Conservation (phyloP, 805 yeast genomes). For the Zygosaccharomyces kombuchaensis region DNA sequence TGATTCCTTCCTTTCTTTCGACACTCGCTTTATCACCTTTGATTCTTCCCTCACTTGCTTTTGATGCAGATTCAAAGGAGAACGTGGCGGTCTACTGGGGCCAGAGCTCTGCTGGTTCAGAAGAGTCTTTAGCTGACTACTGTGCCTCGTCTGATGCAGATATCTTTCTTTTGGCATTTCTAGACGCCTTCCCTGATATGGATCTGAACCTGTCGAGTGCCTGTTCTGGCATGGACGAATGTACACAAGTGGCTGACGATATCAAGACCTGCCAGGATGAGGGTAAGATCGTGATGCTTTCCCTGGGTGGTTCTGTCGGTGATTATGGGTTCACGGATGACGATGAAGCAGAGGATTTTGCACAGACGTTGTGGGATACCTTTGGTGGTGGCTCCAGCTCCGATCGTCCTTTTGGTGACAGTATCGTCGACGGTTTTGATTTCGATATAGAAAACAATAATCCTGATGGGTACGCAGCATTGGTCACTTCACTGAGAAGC, state of each 20-base stretch:
- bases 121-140: constrained; percentile 45
- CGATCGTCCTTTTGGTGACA: constrained; percentile 62
- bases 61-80: constrained; percentile 39
- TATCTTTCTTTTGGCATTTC: constrained; percentile 65
- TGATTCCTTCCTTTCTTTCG: constrained; percentile 10
- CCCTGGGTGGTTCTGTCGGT: constrained; percentile 72
- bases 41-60: constrained; percentile 25
- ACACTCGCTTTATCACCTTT: constrained; percentile 5
- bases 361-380: constrained; percentile 55
- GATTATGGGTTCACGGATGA: constrained; percentile 85
- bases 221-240: constrained; percentile 43
- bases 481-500: constrained; percentile 51
- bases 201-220: constrained; percentile 57
- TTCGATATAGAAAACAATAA: constrained; percentile 74
- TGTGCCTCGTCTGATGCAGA: constrained; percentile 70
- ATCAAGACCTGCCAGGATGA: constrained; percentile 67
- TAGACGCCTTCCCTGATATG: constrained; percentile 54
- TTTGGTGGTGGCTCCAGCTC: constrained; percentile 57
- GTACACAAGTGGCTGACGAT: constrained; percentile 58
- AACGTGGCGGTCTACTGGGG: constrained; percentile 90
- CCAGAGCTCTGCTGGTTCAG: constrained; percentile 68
- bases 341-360: constrained; percentile 64
- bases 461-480: constrained; percentile 61
- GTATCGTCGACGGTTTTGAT: constrained; percentile 87
- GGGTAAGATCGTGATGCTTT: constrained; percentile 76